Evolutionary conservation across 2,329 filamentous ascomycete genomes (phyloP).

Genomic region (Aspergillus spinulosporus): DNA sequence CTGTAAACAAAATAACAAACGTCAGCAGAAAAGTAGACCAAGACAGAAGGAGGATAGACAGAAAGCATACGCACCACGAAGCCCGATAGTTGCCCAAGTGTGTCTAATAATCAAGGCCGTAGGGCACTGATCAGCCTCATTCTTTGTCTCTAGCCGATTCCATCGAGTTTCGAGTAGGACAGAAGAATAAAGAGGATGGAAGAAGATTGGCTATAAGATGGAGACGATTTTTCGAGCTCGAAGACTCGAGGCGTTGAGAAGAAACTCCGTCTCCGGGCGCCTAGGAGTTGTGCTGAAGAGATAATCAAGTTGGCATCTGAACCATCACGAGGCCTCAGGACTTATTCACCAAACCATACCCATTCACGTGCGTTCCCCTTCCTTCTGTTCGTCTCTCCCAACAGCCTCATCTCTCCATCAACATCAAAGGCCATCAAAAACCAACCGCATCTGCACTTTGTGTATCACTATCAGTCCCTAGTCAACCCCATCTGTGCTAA

Average conservation of each 20-base stretch:
- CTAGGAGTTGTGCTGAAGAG: neutral
- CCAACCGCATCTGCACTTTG: no score
- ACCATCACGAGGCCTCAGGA: slow-evolving; percentile 14
- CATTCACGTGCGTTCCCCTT: slow-evolving; percentile 17
- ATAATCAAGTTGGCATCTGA: neutral
- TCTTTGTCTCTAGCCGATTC: slow-evolving; percentile 4
- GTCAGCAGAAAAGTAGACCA: neutral
- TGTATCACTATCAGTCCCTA: neutral
- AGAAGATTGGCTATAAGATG: slow-evolving; percentile 2
- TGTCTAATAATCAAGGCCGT: slow-evolving; percentile 5
- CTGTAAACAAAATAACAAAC: neutral
- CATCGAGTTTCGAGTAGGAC: neutral
- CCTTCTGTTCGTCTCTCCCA: slow-evolving; percentile 9
- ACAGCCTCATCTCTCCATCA: neutral
- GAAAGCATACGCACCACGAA: neutral
- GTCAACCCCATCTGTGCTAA: neutral
- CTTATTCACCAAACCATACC: no score
- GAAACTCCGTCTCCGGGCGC: neutral
- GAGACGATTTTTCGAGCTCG: neutral
- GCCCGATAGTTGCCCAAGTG: neutral
- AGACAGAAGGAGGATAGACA: neutral
- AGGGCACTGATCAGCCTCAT: slow-evolving; percentile 11
- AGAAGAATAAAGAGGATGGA: no score
- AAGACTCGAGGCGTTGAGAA: neutral
- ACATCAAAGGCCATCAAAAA: slow-evolving; percentile 3